Evolutionary conservation across 2,329 filamentous ascomycete genomes (phyloP).

Genomic region (Sarocladium strictum): DNA sequence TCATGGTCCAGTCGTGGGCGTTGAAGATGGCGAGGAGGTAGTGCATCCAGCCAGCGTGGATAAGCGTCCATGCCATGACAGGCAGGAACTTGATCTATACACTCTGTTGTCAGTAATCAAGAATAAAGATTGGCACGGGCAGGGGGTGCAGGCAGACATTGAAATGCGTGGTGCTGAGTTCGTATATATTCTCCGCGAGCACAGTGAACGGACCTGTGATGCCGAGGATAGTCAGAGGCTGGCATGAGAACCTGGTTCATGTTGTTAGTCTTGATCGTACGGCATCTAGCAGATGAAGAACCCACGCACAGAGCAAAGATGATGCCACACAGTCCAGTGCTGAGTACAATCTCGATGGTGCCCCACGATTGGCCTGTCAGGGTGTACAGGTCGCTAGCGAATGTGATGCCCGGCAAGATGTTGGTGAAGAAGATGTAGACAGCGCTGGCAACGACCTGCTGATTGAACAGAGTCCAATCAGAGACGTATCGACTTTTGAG

Average conservation of each 20-base stretch:
- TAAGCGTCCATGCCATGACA: slow-evolving; percentile 63
- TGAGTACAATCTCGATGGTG: slow-evolving; percentile 62
- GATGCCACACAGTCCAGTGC: slow-evolving; percentile 57
- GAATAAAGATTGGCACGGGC: not conserved
- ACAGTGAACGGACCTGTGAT: slow-evolving; percentile 64
- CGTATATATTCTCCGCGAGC: slow-evolving; percentile 59
- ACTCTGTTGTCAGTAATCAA: slow-evolving; percentile 6
- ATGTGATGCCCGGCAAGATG: slow-evolving; percentile 60
- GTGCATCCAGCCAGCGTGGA: slow-evolving; percentile 62
- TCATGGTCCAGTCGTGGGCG: slow-evolving; percentile 65
- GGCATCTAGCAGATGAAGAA: not conserved
- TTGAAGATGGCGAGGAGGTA: slow-evolving; percentile 59
- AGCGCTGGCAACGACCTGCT: slow-evolving; percentile 56
- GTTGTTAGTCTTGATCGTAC: not conserved
- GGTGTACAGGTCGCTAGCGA: slow-evolving; percentile 58
- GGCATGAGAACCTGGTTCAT: slow-evolving; percentile 42
- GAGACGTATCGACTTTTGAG: slow-evolving; percentile 41
- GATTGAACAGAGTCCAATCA: slow-evolving; percentile 56
- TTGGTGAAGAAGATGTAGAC: slow-evolving; percentile 65
- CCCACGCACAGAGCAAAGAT: slow-evolving; percentile 53
- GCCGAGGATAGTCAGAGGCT: slow-evolving; percentile 59
- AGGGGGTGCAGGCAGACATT: slow-evolving; percentile 34
- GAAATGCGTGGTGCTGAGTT: slow-evolving; percentile 49
- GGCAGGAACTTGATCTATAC: slow-evolving; percentile 52
- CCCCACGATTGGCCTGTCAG: slow-evolving; percentile 59